Evolutionary conservation across 2,329 filamentous ascomycete genomes (phyloP).

Genomic region (Decorospora gaudefroyi): DNA sequence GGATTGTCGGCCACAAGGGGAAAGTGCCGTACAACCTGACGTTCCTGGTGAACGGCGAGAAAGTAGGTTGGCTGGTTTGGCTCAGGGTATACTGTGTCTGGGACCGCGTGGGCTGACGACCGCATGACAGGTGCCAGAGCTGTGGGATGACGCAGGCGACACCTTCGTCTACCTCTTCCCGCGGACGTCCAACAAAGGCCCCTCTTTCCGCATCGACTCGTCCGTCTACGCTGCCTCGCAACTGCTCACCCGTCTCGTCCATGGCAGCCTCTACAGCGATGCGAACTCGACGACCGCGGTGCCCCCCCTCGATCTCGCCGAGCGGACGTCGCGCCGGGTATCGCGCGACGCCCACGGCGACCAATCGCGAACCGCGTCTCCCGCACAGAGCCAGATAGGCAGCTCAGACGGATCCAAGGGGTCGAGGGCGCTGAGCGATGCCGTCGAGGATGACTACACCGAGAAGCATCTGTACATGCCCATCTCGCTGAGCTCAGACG

Average conservation of each 20-base stretch:
- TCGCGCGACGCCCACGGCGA: slow-evolving; percentile 24
- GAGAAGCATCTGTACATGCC: slow-evolving; percentile 64
- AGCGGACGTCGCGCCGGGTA: slow-evolving; percentile 28
- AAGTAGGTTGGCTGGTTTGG: slow-evolving; percentile 47
- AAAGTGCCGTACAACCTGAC: slow-evolving; percentile 61
- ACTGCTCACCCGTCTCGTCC: slow-evolving; percentile 59
- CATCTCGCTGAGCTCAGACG: slow-evolving; percentile 60
- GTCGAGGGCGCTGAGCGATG: slow-evolving; percentile 54
- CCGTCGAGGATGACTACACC: slow-evolving; percentile 53
- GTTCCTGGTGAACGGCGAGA: slow-evolving; percentile 56
- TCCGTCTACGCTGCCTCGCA: slow-evolving; percentile 62
- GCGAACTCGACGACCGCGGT: slow-evolving; percentile 12
- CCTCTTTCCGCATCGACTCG: slow-evolving; percentile 66
- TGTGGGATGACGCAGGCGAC: slow-evolving; percentile 67
- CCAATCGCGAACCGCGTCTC: slow-evolving; percentile 44
- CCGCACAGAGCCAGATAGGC: slow-evolving; percentile 39
- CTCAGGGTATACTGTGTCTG: slow-evolving; percentile 8
- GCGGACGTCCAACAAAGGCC: slow-evolving; percentile 58
- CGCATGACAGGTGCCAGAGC: slow-evolving; percentile 57
- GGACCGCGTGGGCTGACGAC: slow-evolving; percentile 18
- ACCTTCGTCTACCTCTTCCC: slow-evolving; percentile 67
- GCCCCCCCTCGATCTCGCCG: slow-evolving; percentile 25
- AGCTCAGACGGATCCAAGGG: slow-evolving; percentile 55
- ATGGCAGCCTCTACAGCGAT: slow-evolving; percentile 57
- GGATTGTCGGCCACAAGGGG: slow-evolving; percentile 63